Evolutionary conservation across 2,329 filamentous ascomycete species (phyloP).

Genomic region (Chaetomium sp.): DNA sequence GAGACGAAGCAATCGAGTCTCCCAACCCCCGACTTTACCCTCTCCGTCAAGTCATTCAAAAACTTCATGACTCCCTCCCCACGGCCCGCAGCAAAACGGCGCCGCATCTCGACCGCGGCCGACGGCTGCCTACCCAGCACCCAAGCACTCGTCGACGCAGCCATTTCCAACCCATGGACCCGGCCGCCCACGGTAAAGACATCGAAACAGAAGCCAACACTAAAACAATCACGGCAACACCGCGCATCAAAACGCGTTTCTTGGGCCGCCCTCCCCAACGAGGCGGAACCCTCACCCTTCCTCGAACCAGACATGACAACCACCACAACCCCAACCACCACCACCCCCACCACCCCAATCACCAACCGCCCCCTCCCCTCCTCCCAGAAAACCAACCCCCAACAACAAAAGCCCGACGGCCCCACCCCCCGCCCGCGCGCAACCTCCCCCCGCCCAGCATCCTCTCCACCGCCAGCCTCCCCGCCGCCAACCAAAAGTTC

Average conservation of each 20-base stretch:
- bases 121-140: constrained; percentile 38
- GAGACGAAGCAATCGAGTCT: constrained; percentile 37
- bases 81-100: constrained; percentile 37
- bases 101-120: constrained; percentile 29
- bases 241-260: constrained; percentile 38
- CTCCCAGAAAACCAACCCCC: constrained; percentile 37
- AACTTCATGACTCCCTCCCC: constrained; percentile 56
- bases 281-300: constrained; percentile 23
- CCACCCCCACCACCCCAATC: background rate
- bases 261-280: constrained; percentile 40
- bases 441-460: constrained; percentile 46
- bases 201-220: constrained; percentile 27
- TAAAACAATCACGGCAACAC: constrained; percentile 16
- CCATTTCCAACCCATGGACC: constrained; percentile 42
- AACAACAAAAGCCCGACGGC: background rate
- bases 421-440: constrained; percentile 28
- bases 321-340: background rate
- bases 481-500: constrained; percentile 45
- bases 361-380: constrained; percentile 33
- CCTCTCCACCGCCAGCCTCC: constrained; percentile 37
- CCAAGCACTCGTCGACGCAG: constrained; percentile 43
- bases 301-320: background rate
- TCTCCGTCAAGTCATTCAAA: constrained; percentile 55
- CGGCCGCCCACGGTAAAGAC: constrained; percentile 23
- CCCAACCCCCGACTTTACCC: constrained; percentile 50